Evolutionary conservation across 306 rosid genomes (phyloP), one percentile per base, ranked within the genome.

Genomic region (Malus orientalis): DNA sequence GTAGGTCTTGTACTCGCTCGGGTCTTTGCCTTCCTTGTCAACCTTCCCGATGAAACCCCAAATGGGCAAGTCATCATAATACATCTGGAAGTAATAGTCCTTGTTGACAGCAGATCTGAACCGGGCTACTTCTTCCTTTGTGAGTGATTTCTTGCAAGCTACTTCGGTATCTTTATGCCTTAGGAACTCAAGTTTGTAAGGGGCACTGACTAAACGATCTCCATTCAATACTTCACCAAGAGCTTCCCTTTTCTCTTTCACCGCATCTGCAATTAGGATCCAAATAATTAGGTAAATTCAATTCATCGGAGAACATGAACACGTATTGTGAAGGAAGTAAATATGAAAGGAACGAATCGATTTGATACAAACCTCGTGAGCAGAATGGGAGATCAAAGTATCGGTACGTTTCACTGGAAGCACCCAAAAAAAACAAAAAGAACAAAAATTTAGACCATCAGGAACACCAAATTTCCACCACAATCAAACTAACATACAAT

Each of bases 141-240:
- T 61, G 6, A 94, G 89, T 4, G 27, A 85, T 78, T 60, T 86
- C 36, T 81, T 59, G 83, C 98, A 94, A 63, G 79, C 90, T 6
- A n/a, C 9, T 40, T 77, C 42, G 0, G 93, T 80, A 16, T 90
- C 91, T 70, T 92, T 94, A 51, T 89, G 88, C 19, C 42, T 79
- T 44, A 45, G 85, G 74, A 92, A 94, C 77, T 91, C 96, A 22
- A 94, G 91, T 15, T 78, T 66, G 85, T 92, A 94, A 2, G 98
- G 93, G 40, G 98, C 91, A 74, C 87, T 88, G 15, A 92, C 91
- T 53, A 94, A 84, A 14, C 95, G 90, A 83, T 94, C 97, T n/a
- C 98, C 98, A 70, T 90, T 90, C 75, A 94, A 81, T 2, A 94
- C 92, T 83, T 94, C 98, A 42, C 96, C 96, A 9, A 94, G 89